Conservation (phyloP, 169 alveolate genomes). For the Cryptosporidium tyzzeri region DNA sequence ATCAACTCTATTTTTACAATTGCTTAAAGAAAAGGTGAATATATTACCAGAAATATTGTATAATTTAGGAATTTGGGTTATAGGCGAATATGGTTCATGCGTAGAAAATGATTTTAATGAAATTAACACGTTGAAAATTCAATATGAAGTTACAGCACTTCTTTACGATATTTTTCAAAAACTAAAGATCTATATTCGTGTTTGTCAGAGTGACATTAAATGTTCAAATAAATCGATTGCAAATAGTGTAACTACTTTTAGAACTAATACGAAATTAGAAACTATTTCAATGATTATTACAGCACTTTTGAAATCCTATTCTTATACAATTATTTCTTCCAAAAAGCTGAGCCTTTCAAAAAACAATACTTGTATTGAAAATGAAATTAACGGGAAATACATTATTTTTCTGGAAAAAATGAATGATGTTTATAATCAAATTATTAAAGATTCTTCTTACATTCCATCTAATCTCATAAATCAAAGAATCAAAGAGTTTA, state of each 20-base stretch:
- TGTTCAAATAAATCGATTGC: not conserved
- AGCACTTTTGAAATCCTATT: constrained; percentile 34
- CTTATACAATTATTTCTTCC: constrained; percentile 11
- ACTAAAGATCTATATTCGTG: not conserved
- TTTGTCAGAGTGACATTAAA: constrained; percentile 2
- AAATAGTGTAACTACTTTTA: not conserved
- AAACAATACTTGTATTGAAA: not conserved
- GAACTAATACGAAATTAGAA: not conserved
- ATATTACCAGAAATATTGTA: constrained; percentile 40
- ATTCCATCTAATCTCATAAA: constrained; percentile 19
- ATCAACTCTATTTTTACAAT: constrained; percentile 6
- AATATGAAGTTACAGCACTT: constrained; percentile 20
- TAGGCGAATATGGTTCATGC: constrained; percentile 69
- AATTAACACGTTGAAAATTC: not conserved
- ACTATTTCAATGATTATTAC: constrained; percentile 54
- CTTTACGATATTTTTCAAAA: constrained; percentile 7
- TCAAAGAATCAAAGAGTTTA: constrained; percentile 54
- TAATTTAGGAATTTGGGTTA: constrained; percentile 65
- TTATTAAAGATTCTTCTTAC: not conserved
- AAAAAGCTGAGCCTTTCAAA: not conserved
- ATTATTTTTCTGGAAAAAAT: constrained; percentile 34
- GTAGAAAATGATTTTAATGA: not conserved
- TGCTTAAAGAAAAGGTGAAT: constrained; percentile 19
- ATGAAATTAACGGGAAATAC: not conserved
- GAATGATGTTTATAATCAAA: constrained; percentile 29